Base-by-base conservation (phyloP, 768 basidiomycete genomes). In the Podaxis sp. region DNA sequence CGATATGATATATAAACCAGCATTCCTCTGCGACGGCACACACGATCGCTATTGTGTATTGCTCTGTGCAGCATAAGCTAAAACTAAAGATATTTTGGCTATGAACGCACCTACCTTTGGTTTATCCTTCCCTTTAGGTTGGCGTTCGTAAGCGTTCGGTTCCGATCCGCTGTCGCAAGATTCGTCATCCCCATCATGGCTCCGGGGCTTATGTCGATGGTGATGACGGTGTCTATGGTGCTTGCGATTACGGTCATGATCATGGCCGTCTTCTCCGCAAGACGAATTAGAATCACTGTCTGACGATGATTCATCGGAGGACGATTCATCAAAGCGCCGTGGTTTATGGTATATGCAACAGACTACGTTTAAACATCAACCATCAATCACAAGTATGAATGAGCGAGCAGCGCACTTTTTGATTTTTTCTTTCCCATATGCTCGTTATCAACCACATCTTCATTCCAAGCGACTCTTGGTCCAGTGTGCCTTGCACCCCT, bases 281-380 rank as follows among this genome's bases (percentile, higher is more conserved):
- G 71, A 69, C 11, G 74, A 74, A 60, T 78, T 78, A 6, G 77
- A 76, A 55, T 82, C 82, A 2, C 84, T 82, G 46, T 83, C 87
- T 0, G 84, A 85, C 4, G 65, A 66, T 36, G 81, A 81, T 49
- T 83, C 81, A 46, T 84, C 83, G 37, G 86, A 87, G 0, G 88
- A 91, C 0, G 93, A 94, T 70, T 95, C 93, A 75, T 93, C 93
- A 65, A 93, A 95, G 55, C 70, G 76, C 60, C 84, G 82, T 1
- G 90, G 89, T 71, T 89, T 91, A 72, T 95, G 93, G 70, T 95
- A 96, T 70, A 98, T 96, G 73, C 95, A 98, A 73, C 95, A 98
- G 55, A 97, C 95, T 98, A 66, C n/a, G 44, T n/a, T 26, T 37
- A 52, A 36, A 10, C 46, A 64, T 36, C 37, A 33, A 28, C 12